Evolutionary conservation across 768 basidiomycete species (phyloP).

Genomic region (Dacryopinax primogenitus): DNA sequence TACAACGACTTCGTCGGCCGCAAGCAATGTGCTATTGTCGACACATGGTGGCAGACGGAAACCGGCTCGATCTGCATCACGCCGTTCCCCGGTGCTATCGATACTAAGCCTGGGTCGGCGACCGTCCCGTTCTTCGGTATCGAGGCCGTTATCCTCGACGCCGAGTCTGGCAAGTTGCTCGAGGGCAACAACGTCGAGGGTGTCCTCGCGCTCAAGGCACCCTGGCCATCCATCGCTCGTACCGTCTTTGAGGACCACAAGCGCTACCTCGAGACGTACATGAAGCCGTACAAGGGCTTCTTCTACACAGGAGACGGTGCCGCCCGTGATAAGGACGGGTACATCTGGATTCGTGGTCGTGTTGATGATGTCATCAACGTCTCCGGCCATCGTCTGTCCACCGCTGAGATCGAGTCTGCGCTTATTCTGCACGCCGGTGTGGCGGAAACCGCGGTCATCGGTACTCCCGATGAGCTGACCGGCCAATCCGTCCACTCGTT

Average conservation of each 20-base stretch:
- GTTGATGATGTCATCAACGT: constrained; percentile 98
- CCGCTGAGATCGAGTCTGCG: constrained; percentile 95
- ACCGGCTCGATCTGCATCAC: constrained; percentile 92
- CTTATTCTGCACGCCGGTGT: constrained; percentile 90
- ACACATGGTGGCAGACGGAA: constrained; percentile 96
- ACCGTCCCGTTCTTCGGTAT: constrained; percentile 98
- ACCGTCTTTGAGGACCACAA: constrained; percentile 88
- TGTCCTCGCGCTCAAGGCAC: constrained; percentile 68
- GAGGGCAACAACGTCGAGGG: constrained; percentile 79
- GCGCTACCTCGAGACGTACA: constrained; percentile 65
- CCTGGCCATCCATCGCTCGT: constrained; percentile 94
- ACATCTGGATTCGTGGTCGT: constrained; percentile 98
- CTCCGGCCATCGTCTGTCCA: constrained; percentile 90
- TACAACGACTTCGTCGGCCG: constrained; percentile 91
- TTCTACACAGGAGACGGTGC: constrained; percentile 99
- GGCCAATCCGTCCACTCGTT: constrained; percentile 92
- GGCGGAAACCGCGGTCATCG: constrained; percentile 92
- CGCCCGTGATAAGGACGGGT: constrained; percentile 84
- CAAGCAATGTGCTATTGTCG: constrained; percentile 80
- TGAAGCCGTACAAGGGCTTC: constrained; percentile 75
- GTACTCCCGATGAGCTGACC: constrained; percentile 72
- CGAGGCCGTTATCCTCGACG: constrained; percentile 75
- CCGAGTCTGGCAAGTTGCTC: constrained; percentile 60
- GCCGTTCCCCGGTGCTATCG: constrained; percentile 89
- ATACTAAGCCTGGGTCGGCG: constrained; percentile 91